Evolutionary conservation across 2,329 filamentous ascomycete species (phyloP).

Genomic region (Thelonectria rubi): DNA sequence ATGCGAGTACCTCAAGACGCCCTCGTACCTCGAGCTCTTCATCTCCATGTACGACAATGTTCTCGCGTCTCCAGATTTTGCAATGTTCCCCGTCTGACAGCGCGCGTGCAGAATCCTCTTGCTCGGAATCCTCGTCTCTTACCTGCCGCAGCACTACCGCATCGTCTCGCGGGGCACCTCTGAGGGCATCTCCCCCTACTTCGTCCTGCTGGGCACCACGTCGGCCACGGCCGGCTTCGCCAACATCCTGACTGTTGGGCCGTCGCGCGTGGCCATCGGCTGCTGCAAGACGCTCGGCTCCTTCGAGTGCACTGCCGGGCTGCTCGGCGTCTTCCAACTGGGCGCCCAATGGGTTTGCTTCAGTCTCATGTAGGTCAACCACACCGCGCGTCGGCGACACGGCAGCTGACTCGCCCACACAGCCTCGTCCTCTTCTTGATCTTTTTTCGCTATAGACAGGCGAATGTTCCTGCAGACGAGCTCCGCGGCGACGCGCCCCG

Average conservation of each 20-base stretch:
- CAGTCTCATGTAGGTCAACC: constrained; percentile 77
- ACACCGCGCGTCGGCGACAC: neutral
- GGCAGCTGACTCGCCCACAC: neutral
- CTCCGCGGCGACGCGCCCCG: constrained; percentile 64
- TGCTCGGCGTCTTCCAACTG: constrained; percentile 90
- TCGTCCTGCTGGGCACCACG: constrained; percentile 91
- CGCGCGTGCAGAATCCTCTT: constrained; percentile 70
- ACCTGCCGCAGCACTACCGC: constrained; percentile 92
- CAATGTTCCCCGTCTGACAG: constrained; percentile 18
- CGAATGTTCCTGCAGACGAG: constrained; percentile 59
- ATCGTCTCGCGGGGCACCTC: constrained; percentile 88
- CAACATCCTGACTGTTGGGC: constrained; percentile 90
- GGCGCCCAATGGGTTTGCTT: constrained; percentile 94
- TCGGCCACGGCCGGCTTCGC: constrained; percentile 89
- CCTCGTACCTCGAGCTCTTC: constrained; percentile 63
- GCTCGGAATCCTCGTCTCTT: constrained; percentile 88
- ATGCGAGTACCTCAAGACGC: constrained; percentile 62
- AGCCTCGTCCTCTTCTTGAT: constrained; percentile 94
- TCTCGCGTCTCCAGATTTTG: neutral
- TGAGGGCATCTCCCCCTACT: constrained; percentile 95
- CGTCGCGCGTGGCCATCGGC: constrained; percentile 80
- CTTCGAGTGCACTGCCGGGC: constrained; percentile 83
- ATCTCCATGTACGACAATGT: constrained; percentile 60
- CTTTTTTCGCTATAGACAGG: constrained; percentile 80
- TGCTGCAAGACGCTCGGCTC: constrained; percentile 86